phyloP scores from a whole-genome alignment of 345 rosid species.

The Lepidium didymum region DNA sequence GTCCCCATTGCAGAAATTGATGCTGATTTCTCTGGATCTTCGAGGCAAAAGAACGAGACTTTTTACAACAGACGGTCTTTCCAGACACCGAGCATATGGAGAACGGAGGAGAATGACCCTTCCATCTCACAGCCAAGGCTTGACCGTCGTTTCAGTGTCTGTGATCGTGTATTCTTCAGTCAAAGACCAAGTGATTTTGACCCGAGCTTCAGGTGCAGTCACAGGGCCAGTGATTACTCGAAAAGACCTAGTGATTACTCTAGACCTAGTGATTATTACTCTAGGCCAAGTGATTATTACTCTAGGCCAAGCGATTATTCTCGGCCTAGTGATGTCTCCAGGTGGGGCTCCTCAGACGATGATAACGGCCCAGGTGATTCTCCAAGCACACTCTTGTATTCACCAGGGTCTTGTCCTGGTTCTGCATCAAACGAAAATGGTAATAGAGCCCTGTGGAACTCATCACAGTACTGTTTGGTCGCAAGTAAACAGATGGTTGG shows the following conservation, averaged over 20 bases:
- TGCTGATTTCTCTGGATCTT: slow-evolving; percentile 95
- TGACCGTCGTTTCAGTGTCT: slow-evolving; percentile 83
- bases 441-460: slow-evolving; percentile 53
- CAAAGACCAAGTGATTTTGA: slow-evolving; percentile 78
- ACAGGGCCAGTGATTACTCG: slow-evolving; percentile 56
- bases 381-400: slow-evolving; percentile 69
- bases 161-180: slow-evolving; percentile 81
- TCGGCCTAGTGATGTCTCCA: slow-evolving; percentile 79
- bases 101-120: slow-evolving; percentile 75
- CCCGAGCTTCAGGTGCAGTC: slow-evolving; percentile 40
- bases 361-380: slow-evolving; percentile 88
- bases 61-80: slow-evolving; percentile 88
- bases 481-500: slow-evolving; percentile 99
- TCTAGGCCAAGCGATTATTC: slow-evolving; percentile 84
- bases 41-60: slow-evolving; percentile 69
- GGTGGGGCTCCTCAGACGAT: slow-evolving; percentile 95
- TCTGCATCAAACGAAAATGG: slow-evolving; percentile 56
- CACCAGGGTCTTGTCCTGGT: slow-evolving; percentile 54
- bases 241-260: slow-evolving; percentile 73
- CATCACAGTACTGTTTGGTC: slow-evolving; percentile 82
- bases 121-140: slow-evolving; percentile 56
- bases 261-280: slow-evolving; percentile 62
- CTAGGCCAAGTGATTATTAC: slow-evolving; percentile 34
- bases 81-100: slow-evolving; percentile 84
- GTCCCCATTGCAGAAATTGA: slow-evolving; percentile 82